Percentiles rank a stretch among this genome's conserved stretches.
Conservation (phyloP, 2,329 filamentous ascomycete genomes). For the Clonostachys byssicola region DNA sequence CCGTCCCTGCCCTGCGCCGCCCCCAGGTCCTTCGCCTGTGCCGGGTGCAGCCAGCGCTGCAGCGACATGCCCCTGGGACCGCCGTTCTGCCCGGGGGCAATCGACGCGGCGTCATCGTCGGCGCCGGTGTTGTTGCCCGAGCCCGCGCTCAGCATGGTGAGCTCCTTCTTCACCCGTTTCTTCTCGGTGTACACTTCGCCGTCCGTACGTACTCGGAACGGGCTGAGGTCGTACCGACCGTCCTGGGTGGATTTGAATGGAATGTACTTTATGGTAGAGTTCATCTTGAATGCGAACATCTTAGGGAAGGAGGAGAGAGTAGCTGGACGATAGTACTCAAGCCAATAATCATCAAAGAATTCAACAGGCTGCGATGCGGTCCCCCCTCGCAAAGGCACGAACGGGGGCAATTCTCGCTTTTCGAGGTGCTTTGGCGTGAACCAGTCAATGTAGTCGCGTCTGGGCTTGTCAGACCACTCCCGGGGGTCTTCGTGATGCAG, state of each 20-base stretch:
- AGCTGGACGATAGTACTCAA: slow-evolving; percentile 90
- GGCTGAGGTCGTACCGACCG: slow-evolving; percentile 78
- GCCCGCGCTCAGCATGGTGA: slow-evolving; percentile 18
- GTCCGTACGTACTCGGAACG: slow-evolving; percentile 75
- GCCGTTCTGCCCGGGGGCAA: slow-evolving; percentile 28
- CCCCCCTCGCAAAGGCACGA: slow-evolving; percentile 28
- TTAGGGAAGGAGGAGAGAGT: slow-evolving; percentile 87
- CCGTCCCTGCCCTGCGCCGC: neutral
- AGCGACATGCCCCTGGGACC: slow-evolving; percentile 46
- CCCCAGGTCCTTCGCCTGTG: slow-evolving; percentile 5
- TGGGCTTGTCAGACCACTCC: slow-evolving; percentile 58
- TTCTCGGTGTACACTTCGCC: slow-evolving; percentile 56
- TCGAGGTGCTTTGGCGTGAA: slow-evolving; percentile 72
- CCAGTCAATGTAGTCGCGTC: slow-evolving; percentile 82
- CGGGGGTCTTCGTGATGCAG: slow-evolving; percentile 86
- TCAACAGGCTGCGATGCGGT: slow-evolving; percentile 39
- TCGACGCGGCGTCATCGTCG: slow-evolving; percentile 35
- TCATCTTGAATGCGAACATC: slow-evolving; percentile 90
- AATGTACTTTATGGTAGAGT: slow-evolving; percentile 80
- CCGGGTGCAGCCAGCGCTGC: slow-evolving; percentile 58
- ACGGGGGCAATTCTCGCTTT: slow-evolving; percentile 50
- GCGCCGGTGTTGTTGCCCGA: neutral
- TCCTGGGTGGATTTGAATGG: slow-evolving; percentile 70
- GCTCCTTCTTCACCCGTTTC: slow-evolving; percentile 62
- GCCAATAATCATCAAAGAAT: slow-evolving; percentile 90